phyloP scores from a whole-genome alignment of 305 asterid species.

The Solanum hybrid region DNA sequence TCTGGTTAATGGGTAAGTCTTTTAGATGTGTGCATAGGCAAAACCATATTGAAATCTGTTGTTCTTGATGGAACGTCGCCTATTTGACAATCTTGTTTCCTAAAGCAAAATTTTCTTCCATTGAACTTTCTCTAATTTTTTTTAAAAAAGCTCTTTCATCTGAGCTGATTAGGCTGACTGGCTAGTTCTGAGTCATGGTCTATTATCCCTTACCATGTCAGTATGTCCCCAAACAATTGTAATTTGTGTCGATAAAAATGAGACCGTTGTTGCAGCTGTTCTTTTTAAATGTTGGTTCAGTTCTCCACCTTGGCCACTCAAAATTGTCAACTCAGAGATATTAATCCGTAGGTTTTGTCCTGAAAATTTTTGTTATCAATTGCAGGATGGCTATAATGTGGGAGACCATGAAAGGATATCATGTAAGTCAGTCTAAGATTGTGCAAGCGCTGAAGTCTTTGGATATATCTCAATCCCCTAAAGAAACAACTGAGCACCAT shows the following conservation, averaged over 20 bases:
- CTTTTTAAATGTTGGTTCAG: background rate
- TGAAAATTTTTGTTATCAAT: background rate
- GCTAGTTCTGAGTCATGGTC: background rate
- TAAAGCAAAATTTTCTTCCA: background rate
- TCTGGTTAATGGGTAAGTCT: conserved; percentile 87
- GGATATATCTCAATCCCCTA: conserved; percentile 61
- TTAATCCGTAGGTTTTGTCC: background rate
- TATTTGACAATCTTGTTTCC: background rate
- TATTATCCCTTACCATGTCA: background rate
- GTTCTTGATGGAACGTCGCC: background rate
- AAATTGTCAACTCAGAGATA: background rate
- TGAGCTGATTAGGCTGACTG: background rate
- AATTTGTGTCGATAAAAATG: background rate
- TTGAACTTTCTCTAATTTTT: background rate
- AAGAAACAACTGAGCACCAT: conserved; percentile 87
- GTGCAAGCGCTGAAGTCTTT: conserved; percentile 48
- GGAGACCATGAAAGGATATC: conserved; percentile 69
- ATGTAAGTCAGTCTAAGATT: conserved; percentile 55
- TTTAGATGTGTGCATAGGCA: background rate
- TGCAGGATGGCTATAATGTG: conserved; percentile 92
- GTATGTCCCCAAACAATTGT: background rate
- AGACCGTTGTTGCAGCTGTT: background rate
- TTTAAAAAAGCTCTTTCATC: background rate
- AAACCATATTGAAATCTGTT: background rate
- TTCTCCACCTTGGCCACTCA: background rate